Evolutionary conservation across 2,329 filamentous ascomycete species (phyloP), one percentile per base, ranked within the genome.

Genomic region (Microsporum audouinii): DNA sequence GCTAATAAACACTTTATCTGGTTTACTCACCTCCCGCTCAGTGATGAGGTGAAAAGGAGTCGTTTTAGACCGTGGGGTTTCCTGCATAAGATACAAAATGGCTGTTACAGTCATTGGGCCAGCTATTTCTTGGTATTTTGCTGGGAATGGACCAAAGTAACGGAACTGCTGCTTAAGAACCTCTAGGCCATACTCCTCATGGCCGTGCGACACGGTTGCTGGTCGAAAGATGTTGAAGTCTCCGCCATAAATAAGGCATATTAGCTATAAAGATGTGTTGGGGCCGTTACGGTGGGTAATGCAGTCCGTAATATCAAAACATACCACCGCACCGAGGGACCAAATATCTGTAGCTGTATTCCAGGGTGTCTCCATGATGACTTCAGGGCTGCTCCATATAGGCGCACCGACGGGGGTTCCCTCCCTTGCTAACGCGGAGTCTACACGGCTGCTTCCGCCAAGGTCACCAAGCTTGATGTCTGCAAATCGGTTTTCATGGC

Each of bases 361-460:
- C 68, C 68, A 70, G 27, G 36, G 10, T 7, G 68, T 61, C 61
- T 14, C 62, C 0, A 73, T 57, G 60, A 68, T 64, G 7, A 71
- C 67, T 65, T 76, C 71, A 60, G 72, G 72, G 59, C 73, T 76
- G 61, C 72, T 63, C 63, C 70, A 77, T 39, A 76, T 71, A 29
- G 71, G 64, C 38, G 73, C 67, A 61, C 73, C 74, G 7, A 76
- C 72, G 14, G 56, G 53, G 36, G 62, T 49, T 31, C 59, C 57
- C 41, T 61, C 47, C 14, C 41, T n/a, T 27, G 23, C 10, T 7
- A 38, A 23, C 23, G 17, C 39, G 4, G 49, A 14, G 36, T 60
- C 59, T 43, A 43, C 34, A 31, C 33, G 17, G 8, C n/a, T 14
- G 12, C n/a, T 56, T 23, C 43, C 49, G 2, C 47, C 49, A 31